Base-by-base conservation (phyloP, 305 asterid genomes). In the Lippia alba region DNA sequence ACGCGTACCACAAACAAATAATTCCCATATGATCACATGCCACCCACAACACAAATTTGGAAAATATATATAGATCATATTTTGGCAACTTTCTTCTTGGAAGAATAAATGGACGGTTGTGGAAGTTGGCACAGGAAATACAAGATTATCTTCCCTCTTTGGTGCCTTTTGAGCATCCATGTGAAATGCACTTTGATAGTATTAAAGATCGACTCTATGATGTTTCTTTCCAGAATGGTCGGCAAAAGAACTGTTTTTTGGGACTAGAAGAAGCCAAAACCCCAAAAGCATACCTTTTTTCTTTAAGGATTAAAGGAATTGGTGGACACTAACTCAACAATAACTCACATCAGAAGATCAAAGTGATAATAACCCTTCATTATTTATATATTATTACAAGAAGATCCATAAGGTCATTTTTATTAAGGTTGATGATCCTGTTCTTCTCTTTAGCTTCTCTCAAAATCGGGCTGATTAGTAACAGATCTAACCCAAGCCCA, bases 401-500 rank as follows among this genome's bases (percentile, higher is more conserved):
- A 36, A 36, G 58, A 32, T 45, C 40, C 15, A 2, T 19, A 18
- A 41, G 30, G 49, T 61, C 4, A 6, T 20, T 19, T 20, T n/a
- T n/a, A n/a, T n/a, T 54, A 2, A 16, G 24, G 56, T n/a, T 50
- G 56, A 14, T 15, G 3, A 50, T n/a, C 5, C 50, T 24, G 30
- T 1, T 24, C 30, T 24, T 24, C 30, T 24, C 66, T 19, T 58
- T 34, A 74, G 34, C 16, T 39, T 36, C 60, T 55, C 51, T n/a
- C 59, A 56, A 91, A 91, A 79, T 88, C 96, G 4, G 97, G 97
- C 76, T 91, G 97, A 61, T 80, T 86, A 15, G 88, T 85, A 50
- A 90, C 75, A 6, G 97, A 89, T 56, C 97, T 78, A 9, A 91
- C 88, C 97, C 97, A 91, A 3, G 94, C 92, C 97, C 97, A 91